phyloP scores from a whole-genome alignment of 345 rosid species.

The Salix arbutifolia region DNA sequence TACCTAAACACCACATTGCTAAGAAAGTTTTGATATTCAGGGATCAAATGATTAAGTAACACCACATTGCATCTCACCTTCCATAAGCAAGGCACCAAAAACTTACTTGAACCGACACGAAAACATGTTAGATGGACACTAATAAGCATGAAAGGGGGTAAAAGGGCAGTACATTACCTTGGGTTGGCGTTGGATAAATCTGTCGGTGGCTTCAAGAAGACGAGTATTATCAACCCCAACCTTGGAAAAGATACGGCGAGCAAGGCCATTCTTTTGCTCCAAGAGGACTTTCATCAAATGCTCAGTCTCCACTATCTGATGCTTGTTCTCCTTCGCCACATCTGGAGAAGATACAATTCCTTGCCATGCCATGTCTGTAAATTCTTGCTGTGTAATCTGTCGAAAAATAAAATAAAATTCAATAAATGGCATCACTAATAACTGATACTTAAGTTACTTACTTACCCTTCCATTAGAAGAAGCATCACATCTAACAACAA shows the following conservation, averaged over 20 bases:
- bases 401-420: neutral
- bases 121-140: no score
- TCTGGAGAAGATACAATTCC: constrained; percentile 90
- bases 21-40: neutral
- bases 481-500: constrained; percentile 59
- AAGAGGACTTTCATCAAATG: constrained; percentile 89
- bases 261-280: constrained; percentile 99
- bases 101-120: neutral
- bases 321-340: constrained; percentile 91
- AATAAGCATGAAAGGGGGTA: no score
- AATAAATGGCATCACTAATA: neutral
- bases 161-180: constrained; percentile 45
- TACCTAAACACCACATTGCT: neutral
- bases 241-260: constrained; percentile 82
- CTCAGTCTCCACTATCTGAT: constrained; percentile 97
- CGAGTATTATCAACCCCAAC: constrained; percentile 82
- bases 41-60: neutral
- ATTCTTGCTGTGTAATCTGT: constrained; percentile 92
- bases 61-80: neutral
- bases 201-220: constrained; percentile 86
- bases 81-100: neutral
- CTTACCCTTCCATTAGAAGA: constrained; percentile 59
- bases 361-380: constrained; percentile 99
- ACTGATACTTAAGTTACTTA: neutral
- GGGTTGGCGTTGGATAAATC: constrained; percentile 85